Evolutionary conservation across 2,329 filamentous ascomycete species (phyloP).

Genomic region (Botrytis byssoidea): DNA sequence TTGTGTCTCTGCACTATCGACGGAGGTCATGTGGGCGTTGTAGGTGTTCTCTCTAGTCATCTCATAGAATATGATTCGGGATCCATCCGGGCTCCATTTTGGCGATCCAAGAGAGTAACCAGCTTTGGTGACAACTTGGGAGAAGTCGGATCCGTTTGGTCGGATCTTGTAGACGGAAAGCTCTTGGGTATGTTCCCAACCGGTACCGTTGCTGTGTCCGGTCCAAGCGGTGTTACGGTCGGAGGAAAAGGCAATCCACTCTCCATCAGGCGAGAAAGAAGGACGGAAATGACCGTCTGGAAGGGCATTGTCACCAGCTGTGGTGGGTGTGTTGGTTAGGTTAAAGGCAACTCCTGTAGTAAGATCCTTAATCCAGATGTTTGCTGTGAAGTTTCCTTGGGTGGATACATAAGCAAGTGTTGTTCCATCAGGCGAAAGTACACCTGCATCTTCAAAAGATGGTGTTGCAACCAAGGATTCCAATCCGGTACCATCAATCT

Average conservation of each 20-base stretch:
- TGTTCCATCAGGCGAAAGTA: constrained; percentile 43
- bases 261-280: constrained; percentile 44
- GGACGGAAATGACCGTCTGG: constrained; percentile 42
- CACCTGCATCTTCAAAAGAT: constrained; percentile 42
- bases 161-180: constrained; percentile 44
- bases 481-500: constrained; percentile 40
- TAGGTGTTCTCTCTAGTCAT: constrained; percentile 43
- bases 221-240: constrained; percentile 45
- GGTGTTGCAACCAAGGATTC: constrained; percentile 39
- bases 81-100: constrained; percentile 42
- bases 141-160: constrained; percentile 42
- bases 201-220: constrained; percentile 43
- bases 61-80: constrained; percentile 43
- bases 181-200: constrained; percentile 45
- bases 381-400: constrained; percentile 39
- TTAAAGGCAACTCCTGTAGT: constrained; percentile 39
- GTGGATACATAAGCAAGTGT: constrained; percentile 45
- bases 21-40: constrained; percentile 39
- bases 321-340: constrained; percentile 40
- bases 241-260: constrained; percentile 45
- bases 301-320: constrained; percentile 29
- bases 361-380: constrained; percentile 45
- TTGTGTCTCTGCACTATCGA: constrained; percentile 34
- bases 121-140: constrained; percentile 38
- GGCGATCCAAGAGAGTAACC: constrained; percentile 43